Base-by-base conservation (phyloP, 1,139 yeast species). In the Tardiomyces blankii region DNA sequence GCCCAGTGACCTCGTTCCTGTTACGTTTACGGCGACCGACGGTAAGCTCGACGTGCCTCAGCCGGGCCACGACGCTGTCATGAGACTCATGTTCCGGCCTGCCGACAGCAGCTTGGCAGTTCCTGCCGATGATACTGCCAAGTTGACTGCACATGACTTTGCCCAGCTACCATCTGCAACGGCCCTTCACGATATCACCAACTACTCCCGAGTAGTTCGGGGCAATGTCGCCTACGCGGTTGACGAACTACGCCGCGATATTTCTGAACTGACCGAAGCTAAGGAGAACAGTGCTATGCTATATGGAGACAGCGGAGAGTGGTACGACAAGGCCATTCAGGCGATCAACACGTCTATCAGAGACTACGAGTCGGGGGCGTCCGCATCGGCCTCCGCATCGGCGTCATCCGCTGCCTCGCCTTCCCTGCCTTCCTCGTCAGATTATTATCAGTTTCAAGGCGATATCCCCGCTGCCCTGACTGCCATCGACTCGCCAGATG, bases 41-140 rank as follows among this genome's bases (percentile, higher is more conserved):
- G 81, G 75, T 42, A 61, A 75, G 42, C 74, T 76, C 48, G 84
- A 77, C 48, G 66, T 70, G 2, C 95, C 95, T 0, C 71, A 69
- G 43, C 68, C 75, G 3, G 80, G 80, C 7, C 74, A 77, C 39
- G 82, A 79, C 30, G 76, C 72, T 1, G 75, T 75, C 0, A 63
- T 91, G 54, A 75, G 80, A 18, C 69, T 91, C 49, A 85, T 91
- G 89, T 71, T 76, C 39, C 72, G 93, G 49, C 82, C 82, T 0
- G 71, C 72, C 43, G 77, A 76, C 19, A 73, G 76, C 30, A 64
- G 43, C 2, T 43, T 53, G 3, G 50, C 54, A 4, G 45, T 54
- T 2, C 53, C 54, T 3, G 51, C 30, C 13, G 42, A 40, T 14
- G 14, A 16, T 6, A 11, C 21, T 21, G 28, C 8, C 14, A 5